Evolutionary conservation across 805 yeast species (phyloP).

Genomic region (Hanseniaspora valbyensis): DNA sequence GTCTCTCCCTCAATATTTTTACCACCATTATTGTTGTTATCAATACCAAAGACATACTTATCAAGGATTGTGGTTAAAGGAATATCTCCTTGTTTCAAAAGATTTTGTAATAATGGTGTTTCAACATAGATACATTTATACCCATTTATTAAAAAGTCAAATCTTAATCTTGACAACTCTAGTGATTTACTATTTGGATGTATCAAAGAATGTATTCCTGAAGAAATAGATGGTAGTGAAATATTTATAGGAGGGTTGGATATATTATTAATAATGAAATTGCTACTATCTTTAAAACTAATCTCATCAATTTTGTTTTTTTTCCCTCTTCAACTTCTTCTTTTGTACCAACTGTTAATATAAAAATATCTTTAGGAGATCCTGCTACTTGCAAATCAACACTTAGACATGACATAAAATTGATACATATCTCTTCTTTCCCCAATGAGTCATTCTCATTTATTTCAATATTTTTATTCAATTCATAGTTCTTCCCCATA

Average conservation of each 20-base stretch:
- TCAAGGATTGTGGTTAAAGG: not conserved
- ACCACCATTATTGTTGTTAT: not conserved
- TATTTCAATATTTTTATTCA: not conserved
- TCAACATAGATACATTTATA: not conserved
- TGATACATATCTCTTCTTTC: not conserved
- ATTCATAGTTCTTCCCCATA: not conserved
- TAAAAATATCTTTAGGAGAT: not conserved
- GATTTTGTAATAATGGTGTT: constrained; percentile 1
- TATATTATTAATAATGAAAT: not conserved
- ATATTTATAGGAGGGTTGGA: not conserved
- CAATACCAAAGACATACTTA: constrained; percentile 4
- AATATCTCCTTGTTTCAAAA: not conserved
- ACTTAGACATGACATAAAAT: not conserved
- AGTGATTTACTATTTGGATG: not conserved
- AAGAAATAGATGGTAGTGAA: not conserved
- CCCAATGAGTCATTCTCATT: not conserved
- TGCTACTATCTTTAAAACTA: not conserved
- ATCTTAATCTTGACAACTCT: constrained; percentile 1
- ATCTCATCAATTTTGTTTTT: not conserved
- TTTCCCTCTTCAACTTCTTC: too few relatives aligned
- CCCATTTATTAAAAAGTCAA: not conserved
- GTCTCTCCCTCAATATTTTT: too few relatives aligned
- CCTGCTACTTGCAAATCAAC: not conserved
- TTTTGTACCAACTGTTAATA: not conserved
- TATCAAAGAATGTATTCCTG: not conserved